Conservation (phyloP, 257 asterid genomes). For the Ehretia macrophylla region DNA sequence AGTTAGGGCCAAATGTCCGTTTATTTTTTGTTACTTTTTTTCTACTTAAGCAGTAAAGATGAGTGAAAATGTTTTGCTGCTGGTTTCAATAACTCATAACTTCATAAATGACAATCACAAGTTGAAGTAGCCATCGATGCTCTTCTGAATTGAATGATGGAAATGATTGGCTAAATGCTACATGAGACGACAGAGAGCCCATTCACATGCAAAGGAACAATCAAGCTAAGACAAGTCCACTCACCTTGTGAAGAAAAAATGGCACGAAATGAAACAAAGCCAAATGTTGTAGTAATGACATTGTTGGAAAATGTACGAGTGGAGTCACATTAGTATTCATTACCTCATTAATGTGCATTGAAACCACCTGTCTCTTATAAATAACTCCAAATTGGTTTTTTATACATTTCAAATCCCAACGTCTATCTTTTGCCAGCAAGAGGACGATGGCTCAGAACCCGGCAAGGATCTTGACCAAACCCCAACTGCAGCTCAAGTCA, state of each 20-base stretch:
- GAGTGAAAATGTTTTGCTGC: not conserved
- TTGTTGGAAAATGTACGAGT: slow-evolving; percentile 28
- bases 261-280: not conserved
- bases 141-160: not conserved
- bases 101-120: not conserved
- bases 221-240: not conserved
- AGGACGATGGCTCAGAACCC: slow-evolving; percentile 9
- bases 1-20: no score
- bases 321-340: slow-evolving; percentile 21
- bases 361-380: slow-evolving; percentile 13
- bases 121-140: not conserved
- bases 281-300: slow-evolving; percentile 5
- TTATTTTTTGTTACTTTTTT: not conserved
- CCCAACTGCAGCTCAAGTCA: not conserved
- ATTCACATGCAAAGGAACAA: slow-evolving; percentile 4
- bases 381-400: not conserved
- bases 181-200: not conserved
- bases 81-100: not conserved
- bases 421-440: slow-evolving; percentile 28
- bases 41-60: not conserved
- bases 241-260: not conserved
- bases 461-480: slow-evolving; percentile 28
- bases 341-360: slow-evolving; percentile 40
- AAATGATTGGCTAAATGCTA: not conserved
- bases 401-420: slow-evolving; percentile 38